Conservation (phyloP, 768 basidiomycete genomes). For the Russula brevipes region DNA sequence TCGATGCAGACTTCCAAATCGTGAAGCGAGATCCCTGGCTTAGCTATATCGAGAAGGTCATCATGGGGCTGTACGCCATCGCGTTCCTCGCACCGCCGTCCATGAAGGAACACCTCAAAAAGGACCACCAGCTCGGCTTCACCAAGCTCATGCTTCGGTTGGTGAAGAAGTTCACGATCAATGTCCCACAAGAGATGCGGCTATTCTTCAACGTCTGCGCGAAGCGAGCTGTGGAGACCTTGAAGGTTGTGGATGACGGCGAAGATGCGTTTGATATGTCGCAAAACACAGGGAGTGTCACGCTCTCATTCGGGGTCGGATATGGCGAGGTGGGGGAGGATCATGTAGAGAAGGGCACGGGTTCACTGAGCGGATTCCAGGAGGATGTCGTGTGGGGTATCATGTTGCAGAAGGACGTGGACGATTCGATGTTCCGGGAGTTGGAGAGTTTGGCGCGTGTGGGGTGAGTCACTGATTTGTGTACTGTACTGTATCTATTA, state of each 20-base stretch:
- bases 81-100: slow-evolving; percentile 76
- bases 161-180: slow-evolving; percentile 56
- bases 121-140: slow-evolving; percentile 61
- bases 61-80: slow-evolving; percentile 82
- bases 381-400: slow-evolving; percentile 64
- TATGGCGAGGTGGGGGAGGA: slow-evolving; percentile 69
- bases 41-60: slow-evolving; percentile 69
- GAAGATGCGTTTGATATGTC: slow-evolving; percentile 70
- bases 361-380: slow-evolving; percentile 66
- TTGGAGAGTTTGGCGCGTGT: slow-evolving; percentile 74
- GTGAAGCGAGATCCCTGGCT: slow-evolving; percentile 63
- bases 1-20: slow-evolving; percentile 68
- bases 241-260: slow-evolving; percentile 74
- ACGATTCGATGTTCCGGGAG: slow-evolving; percentile 70
- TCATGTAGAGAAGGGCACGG: slow-evolving; percentile 64
- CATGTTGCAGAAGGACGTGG: slow-evolving; percentile 66
- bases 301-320: slow-evolving; percentile 80
- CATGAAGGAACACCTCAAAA: slow-evolving; percentile 66
- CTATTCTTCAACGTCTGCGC: slow-evolving; percentile 49
- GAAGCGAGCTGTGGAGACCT: slow-evolving; percentile 65
- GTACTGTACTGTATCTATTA: slow-evolving; percentile 13
- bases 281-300: slow-evolving; percentile 49
- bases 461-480: slow-evolving; percentile 35
- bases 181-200: slow-evolving; percentile 48
- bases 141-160: slow-evolving; percentile 65